Base-by-base conservation (phyloP, 768 basidiomycete genomes). In the Tylopilus vinaceipallidus region DNA sequence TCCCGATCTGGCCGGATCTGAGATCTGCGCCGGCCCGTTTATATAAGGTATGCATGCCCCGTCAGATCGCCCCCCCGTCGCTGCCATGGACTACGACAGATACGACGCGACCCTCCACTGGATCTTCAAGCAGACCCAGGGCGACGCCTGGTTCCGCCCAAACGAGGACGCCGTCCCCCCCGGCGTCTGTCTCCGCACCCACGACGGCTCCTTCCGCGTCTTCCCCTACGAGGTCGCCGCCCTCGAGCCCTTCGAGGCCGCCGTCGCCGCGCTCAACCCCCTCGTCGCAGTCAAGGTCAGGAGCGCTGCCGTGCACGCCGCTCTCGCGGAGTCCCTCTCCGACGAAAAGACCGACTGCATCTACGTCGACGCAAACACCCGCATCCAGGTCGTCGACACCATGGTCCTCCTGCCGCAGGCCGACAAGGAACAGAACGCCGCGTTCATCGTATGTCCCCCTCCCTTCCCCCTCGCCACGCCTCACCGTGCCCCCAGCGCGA, bases 381-480 rank as follows among this genome's bases (percentile, higher is more conserved):
- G 90, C 6, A 94, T 95, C 44, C 92, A 95, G 68, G 83, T 95
- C 49, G 66, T 95, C 22, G 85, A 89, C 50, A 80, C 80, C 14
- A 81, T 94, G 57, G 60, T 64, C 44, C 75, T 79, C 49, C 72
- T 95, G 35, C 80, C 85, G 6, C 76, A 79, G 33, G 91, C 91
- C 8, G 88, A 94, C 63, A 94, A 93, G 72, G 91, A 94, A 63
- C 91, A 94, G 60, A 91, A 87, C 42, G 92, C 84, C 17, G 92
- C 92, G 13, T 95, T 95, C 64, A 77, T 92, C 45, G 88, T 86
- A 65, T 60, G 79, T 6, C 12, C 20, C 35, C 27, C 20, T 13
- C 32, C 41, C 75, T 39, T 41, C 27, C 41, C 2, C 49, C 32
- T 37, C 37, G 37, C 53, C 20, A 48, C 44, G 29, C 32, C 19